Evolutionary conservation across 345 rosid genomes (phyloP).

Genomic region (Corymbia maculata): DNA sequence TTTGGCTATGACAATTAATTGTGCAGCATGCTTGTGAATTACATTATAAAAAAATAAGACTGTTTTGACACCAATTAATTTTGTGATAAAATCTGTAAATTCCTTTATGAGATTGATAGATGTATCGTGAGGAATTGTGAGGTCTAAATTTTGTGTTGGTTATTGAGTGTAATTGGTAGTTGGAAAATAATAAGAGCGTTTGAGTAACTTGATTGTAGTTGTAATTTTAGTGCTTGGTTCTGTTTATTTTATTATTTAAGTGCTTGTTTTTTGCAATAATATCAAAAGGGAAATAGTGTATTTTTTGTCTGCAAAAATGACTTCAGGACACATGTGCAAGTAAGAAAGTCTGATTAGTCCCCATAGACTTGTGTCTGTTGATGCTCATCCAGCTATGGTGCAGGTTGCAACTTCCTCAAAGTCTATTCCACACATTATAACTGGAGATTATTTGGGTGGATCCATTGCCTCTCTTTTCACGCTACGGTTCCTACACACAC

Average conservation of each 20-base stretch:
- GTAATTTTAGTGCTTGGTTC: not conserved
- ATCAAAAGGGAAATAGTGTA: not conserved
- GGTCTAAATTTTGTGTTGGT: not conserved
- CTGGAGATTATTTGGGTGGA: conserved; percentile 63
- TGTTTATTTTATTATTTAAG: not conserved
- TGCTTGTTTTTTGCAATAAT: not conserved
- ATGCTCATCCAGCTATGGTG: not conserved
- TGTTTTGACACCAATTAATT: not conserved
- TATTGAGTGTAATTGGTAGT: not conserved
- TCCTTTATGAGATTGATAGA: not conserved
- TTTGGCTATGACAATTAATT: not conserved
- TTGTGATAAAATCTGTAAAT: not conserved
- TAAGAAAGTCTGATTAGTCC: not conserved
- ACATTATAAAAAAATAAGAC: not conserved
- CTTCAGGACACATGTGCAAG: not conserved
- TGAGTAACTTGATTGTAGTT: not conserved
- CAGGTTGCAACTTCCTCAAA: not conserved
- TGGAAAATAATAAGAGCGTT: not conserved
- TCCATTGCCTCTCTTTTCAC: conserved; percentile 65
- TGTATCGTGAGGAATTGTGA: not conserved
- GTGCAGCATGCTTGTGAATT: not conserved
- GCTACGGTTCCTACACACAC: conserved; percentile 37
- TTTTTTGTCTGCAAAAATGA: not conserved
- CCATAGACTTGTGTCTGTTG: not conserved
- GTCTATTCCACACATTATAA: conserved; percentile 20